Conservation (phyloP, 768 basidiomycete genomes). For the Mycena albidolilacea region DNA sequence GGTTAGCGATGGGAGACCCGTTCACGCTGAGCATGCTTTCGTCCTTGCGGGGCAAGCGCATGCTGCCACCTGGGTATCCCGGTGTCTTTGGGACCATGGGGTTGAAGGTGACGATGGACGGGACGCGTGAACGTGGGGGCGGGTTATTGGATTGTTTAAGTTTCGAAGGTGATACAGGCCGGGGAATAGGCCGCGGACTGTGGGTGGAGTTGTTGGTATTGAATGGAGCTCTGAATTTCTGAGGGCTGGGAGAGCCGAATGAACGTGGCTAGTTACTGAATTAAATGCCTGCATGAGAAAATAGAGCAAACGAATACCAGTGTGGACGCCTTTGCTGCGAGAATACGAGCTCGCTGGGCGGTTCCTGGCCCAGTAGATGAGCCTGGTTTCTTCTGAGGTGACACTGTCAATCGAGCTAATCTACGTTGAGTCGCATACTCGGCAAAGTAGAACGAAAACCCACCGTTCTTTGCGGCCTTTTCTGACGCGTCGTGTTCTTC, state of each 20-base stretch:
- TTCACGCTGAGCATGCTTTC: slow-evolving; percentile 88
- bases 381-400: slow-evolving; percentile 68
- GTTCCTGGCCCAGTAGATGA: slow-evolving; percentile 69
- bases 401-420: slow-evolving; percentile 62
- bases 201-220: slow-evolving; percentile 51
- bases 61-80: slow-evolving; percentile 63
- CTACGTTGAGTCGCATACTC: not conserved
- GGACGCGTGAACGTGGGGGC: slow-evolving; percentile 54
- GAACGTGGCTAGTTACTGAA: slow-evolving; percentile 45
- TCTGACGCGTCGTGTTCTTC: slow-evolving; percentile 63
- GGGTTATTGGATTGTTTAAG: slow-evolving; percentile 47
- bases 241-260: slow-evolving; percentile 60
- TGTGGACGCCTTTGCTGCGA: slow-evolving; percentile 62
- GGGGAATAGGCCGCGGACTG: slow-evolving; percentile 40
- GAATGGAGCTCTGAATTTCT: slow-evolving; percentile 63
- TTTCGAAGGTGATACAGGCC: slow-evolving; percentile 57
- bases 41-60: slow-evolving; percentile 79
- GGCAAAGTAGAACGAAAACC: slow-evolving; percentile 36
- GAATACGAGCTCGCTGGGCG: slow-evolving; percentile 61
- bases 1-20: slow-evolving; percentile 87
- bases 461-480: slow-evolving; percentile 75
- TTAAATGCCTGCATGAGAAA: not conserved
- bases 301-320: slow-evolving; percentile 44
- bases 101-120: slow-evolving; percentile 80
- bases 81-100: slow-evolving; percentile 75